phyloP scores from a whole-genome alignment of 768 basidiomycete species.

The Chiua virens region DNA sequence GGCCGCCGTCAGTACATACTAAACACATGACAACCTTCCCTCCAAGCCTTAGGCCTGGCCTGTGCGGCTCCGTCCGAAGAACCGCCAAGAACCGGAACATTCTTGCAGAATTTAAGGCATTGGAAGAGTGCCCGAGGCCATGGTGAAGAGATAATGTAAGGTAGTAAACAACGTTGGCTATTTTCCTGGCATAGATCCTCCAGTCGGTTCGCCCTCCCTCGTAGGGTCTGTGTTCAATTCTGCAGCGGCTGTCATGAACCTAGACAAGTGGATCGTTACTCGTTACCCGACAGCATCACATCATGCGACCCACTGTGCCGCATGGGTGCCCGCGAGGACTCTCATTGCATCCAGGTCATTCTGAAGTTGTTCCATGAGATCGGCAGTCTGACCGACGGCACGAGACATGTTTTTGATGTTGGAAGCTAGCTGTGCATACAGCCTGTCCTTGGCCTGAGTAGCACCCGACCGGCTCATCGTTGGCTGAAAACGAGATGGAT shows the following conservation, averaged over 20 bases:
- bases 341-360: conserved; percentile 77
- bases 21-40: too few species aligned
- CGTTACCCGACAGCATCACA: background rate
- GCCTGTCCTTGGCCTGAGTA: conserved; percentile 75
- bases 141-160: too few species aligned
- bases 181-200: conserved; percentile 6
- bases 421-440: conserved; percentile 74
- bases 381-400: conserved; percentile 70
- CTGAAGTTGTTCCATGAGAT: conserved; percentile 74
- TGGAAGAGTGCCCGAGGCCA: too few species aligned
- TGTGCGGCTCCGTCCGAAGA: too few species aligned
- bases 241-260: conserved; percentile 53
- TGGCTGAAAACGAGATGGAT: background rate
- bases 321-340: conserved; percentile 74
- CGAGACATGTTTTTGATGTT: conserved; percentile 67
- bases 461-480: conserved; percentile 44
- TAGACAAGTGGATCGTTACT: conserved; percentile 17
- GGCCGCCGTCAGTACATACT: too few species aligned
- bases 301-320: conserved; percentile 63
- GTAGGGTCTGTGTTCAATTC: conserved; percentile 37
- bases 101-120: too few species aligned
- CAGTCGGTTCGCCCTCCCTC: conserved; percentile 12
- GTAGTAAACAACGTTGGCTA: background rate
- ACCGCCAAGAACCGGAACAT: too few species aligned
- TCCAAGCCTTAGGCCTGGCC: too few species aligned